These are phyloP conservation scores for Tephrocybe sp. DNA, from an alignment of 768 basidiomycete species.

Conservation along the genomic window DNA sequence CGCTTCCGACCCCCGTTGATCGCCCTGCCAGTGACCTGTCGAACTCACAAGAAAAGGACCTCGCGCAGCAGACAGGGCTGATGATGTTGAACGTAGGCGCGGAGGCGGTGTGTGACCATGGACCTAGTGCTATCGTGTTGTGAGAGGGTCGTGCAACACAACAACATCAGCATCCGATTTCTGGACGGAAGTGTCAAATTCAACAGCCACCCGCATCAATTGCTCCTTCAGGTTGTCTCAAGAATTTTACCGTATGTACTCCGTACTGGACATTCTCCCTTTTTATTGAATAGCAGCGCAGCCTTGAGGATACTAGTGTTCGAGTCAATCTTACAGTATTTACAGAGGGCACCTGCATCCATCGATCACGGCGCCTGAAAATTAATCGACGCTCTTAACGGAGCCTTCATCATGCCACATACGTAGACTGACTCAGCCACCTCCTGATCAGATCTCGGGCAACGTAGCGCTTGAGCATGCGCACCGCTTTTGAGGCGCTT, in stretches of 20 bases:
- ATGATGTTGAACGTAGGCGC: conserved; percentile 15
- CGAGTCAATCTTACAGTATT: too few species aligned
- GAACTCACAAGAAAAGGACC: conserved; percentile 5
- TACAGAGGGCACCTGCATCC: too few species aligned
- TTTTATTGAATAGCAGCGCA: too few species aligned
- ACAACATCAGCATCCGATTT: too few species aligned
- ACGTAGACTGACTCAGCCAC: neutral
- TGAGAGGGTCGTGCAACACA: neutral
- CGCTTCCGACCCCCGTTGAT: conserved; percentile 30
- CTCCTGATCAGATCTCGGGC: conserved; percentile 10
- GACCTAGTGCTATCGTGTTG: conserved; percentile 2
- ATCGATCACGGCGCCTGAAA: too few species aligned
- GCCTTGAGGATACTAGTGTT: too few species aligned
- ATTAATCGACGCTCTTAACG: too few species aligned
- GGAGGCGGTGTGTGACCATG: conserved; percentile 20
- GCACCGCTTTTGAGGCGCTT: conserved; percentile 13
- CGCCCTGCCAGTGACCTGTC: conserved; percentile 9
- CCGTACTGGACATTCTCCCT: too few species aligned
- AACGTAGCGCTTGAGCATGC: neutral
- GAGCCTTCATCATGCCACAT: neutral
- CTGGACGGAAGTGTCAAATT: neutral
- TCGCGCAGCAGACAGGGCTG: conserved; percentile 13
- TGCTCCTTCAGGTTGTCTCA: neutral
- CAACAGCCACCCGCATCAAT: neutral
- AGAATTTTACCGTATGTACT: too few species aligned